Evolutionary conservation across 129 eudicot species (phyloP).

Genomic region (Calendula officinalis): DNA sequence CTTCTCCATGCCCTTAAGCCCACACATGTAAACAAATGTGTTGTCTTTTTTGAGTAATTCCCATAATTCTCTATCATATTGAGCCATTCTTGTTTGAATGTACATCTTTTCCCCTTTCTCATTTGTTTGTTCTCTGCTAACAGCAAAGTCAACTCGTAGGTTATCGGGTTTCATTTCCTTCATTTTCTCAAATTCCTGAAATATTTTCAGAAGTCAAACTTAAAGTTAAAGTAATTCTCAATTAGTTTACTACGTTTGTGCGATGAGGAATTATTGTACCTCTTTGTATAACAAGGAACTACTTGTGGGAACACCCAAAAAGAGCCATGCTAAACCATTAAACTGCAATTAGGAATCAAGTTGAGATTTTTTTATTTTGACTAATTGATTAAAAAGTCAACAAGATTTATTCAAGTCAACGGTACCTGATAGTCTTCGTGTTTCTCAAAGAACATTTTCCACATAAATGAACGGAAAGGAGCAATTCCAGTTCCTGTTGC

Average conservation of each 20-base stretch:
- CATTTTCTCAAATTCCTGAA: conserved; percentile 96
- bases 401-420: neutral
- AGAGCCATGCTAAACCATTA: conserved; percentile 99
- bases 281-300: conserved; percentile 95
- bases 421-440: conserved; percentile 84
- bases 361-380: neutral
- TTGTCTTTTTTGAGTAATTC: conserved; percentile 93
- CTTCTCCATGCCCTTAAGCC: conserved; percentile 97
- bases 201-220: conserved; percentile 1
- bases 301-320: conserved; percentile 99
- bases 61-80: conserved; percentile 92
- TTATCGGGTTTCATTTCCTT: conserved; percentile 84
- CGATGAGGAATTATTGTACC: conserved; percentile 36
- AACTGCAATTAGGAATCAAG: conserved; percentile 45
- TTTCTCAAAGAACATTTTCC: conserved; percentile 99
- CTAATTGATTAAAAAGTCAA: neutral
- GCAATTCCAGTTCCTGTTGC: conserved; percentile 99
- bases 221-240: neutral
- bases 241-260: neutral
- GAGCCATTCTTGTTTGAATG: conserved; percentile 98
- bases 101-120: conserved; percentile 97
- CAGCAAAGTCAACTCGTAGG: conserved; percentile 89
- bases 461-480: conserved; percentile 93
- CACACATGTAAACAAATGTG: conserved; percentile 97
- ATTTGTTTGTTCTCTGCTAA: conserved; percentile 96